Evolutionary conservation across 139 green algal species (phyloP).

Genomic region (Chlamydomonas sphaeroides): DNA sequence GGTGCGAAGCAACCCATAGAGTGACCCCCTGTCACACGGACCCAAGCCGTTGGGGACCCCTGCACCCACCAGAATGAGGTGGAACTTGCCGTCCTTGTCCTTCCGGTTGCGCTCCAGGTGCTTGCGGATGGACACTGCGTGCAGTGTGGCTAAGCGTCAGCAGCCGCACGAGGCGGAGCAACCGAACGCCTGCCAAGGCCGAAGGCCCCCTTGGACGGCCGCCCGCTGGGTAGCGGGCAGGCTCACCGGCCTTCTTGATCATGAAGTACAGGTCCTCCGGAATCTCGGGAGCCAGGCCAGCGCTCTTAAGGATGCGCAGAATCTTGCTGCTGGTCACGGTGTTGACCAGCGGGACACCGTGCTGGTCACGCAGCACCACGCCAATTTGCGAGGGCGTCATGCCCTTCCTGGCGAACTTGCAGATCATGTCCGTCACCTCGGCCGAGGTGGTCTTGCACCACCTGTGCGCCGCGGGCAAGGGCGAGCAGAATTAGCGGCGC

Average conservation of each 20-base stretch:
- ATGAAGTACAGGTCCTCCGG: slow-evolving; percentile 99
- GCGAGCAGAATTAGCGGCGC: neutral
- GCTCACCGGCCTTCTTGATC: slow-evolving; percentile 96
- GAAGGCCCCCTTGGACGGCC: slow-evolving; percentile 13
- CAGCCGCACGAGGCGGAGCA: slow-evolving; percentile 27
- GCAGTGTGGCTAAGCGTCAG: slow-evolving; percentile 27
- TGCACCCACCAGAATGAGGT: slow-evolving; percentile 86
- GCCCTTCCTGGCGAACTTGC: slow-evolving; percentile 98
- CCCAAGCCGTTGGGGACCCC: no score
- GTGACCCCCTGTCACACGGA: no score
- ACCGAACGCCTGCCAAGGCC: slow-evolving; percentile 36
- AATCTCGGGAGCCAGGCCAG: slow-evolving; percentile 93
- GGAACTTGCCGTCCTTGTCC: slow-evolving; percentile 92
- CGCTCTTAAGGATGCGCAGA: slow-evolving; percentile 96
- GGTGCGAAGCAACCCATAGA: no score
- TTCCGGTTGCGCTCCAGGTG: slow-evolving; percentile 98
- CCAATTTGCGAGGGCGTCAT: slow-evolving; percentile 98
- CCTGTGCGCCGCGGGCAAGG: no score
- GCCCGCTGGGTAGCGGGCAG: neutral
- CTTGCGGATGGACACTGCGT: slow-evolving; percentile 94
- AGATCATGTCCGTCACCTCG: slow-evolving; percentile 89
- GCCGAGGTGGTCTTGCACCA: slow-evolving; percentile 67
- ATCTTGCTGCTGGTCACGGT: slow-evolving; percentile 95
- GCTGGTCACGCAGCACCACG: slow-evolving; percentile 94
- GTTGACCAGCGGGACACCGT: slow-evolving; percentile 90